These are phyloP conservation scores for Kodamaea kaohsiungensis DNA, from an alignment of 805 yeast species.

Conservation along the genomic window DNA sequence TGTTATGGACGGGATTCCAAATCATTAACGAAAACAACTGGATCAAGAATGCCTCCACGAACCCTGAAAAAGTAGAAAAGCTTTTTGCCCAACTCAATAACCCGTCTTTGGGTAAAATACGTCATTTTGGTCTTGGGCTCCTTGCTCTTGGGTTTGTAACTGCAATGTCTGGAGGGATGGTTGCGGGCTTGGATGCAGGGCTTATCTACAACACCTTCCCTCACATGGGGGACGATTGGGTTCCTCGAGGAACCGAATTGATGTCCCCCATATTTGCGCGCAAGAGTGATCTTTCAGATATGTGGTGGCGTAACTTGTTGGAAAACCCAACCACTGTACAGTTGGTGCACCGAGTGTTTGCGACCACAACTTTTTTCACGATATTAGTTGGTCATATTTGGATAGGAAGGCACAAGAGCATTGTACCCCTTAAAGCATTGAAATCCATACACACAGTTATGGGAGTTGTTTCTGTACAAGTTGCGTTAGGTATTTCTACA, in stretches of 20 bases:
- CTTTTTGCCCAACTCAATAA: conserved; percentile 60
- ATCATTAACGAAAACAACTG: conserved; percentile 72
- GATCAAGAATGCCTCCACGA: conserved; percentile 40
- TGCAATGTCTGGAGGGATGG: conserved; percentile 97
- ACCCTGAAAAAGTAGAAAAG: conserved; percentile 56
- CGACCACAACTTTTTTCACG: conserved; percentile 74
- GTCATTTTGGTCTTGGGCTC: conserved; percentile 56
- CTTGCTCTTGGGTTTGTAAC: conserved; percentile 77
- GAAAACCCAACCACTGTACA: conserved; percentile 98
- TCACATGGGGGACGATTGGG: conserved; percentile 83
- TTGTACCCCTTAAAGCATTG: conserved; percentile 57
- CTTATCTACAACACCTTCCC: conserved; percentile 95
- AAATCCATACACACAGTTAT: conserved; percentile 63
- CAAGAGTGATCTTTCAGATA: conserved; percentile 64
- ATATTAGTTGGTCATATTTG: conserved; percentile 72
- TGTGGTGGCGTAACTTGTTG: conserved; percentile 87
- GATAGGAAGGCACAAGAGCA: conserved; percentile 53
- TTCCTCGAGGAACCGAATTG: conserved; percentile 78
- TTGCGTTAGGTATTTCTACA: conserved; percentile 82
- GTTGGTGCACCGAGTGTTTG: conserved; percentile 83
- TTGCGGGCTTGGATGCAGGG: conserved; percentile 98
- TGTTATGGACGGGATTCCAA: conserved; percentile 87
- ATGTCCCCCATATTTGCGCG: conserved; percentile 74
- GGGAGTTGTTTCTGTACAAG: conserved; percentile 86
- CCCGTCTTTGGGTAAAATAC: conserved; percentile 58